Conservation (phyloP, 1,284 basidiomycete genomes). For the Exobasidium cylindrosporum region DNA sequence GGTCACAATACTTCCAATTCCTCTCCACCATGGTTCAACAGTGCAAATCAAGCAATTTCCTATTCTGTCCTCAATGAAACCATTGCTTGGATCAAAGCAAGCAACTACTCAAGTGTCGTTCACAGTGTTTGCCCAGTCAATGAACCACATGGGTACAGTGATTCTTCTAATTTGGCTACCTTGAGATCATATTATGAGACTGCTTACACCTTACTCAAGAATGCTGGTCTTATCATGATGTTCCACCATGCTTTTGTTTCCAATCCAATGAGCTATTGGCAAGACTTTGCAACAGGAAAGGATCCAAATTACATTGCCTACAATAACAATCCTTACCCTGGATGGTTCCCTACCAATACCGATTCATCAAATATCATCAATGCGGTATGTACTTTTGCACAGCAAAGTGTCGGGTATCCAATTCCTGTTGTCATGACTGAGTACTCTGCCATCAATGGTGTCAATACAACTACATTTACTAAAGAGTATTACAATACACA, state of each 20-base stretch:
- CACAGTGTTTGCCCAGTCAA: constrained; percentile 46
- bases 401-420: constrained; percentile 21
- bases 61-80: constrained; percentile 33
- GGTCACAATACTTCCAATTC: constrained; percentile 48
- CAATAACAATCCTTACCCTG: constrained; percentile 51
- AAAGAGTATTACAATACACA: constrained; percentile 35
- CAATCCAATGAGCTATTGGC: constrained; percentile 28
- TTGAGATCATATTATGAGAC: constrained; percentile 35
- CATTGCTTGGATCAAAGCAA: constrained; percentile 34
- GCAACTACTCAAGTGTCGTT: constrained; percentile 46
- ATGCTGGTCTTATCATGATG: constrained; percentile 35
- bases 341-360: constrained; percentile 36
- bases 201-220: constrained; percentile 24
- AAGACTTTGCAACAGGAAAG: constrained; percentile 36
- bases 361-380: constrained; percentile 14
- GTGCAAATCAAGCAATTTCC: constrained; percentile 37
- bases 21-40: constrained; percentile 34
- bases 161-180: constrained; percentile 23
- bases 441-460: constrained; percentile 36
- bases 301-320: constrained; percentile 45
- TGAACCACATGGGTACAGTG: constrained; percentile 36
- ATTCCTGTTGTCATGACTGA: constrained; percentile 45
- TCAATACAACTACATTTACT: constrained; percentile 22
- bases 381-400: constrained; percentile 34
- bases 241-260: constrained; percentile 48